Base-by-base conservation (phyloP, 2,329 filamentous ascomycete genomes). In the Sclerotinia minor region DNA sequence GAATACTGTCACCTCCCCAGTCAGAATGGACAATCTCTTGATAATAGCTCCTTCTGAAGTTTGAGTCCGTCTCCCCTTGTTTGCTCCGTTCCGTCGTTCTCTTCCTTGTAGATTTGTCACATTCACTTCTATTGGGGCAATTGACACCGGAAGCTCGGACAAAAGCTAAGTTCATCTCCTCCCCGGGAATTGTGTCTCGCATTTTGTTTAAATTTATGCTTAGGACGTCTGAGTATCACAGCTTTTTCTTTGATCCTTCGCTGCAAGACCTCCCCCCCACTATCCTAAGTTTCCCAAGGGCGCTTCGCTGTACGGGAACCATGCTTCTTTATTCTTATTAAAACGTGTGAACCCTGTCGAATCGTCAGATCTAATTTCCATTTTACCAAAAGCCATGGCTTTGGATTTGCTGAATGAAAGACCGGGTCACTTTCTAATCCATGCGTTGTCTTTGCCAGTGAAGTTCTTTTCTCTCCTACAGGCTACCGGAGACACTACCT, bases 291-390 rank as follows among this genome's bases (percentile, higher is more conserved):
- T 21, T 45, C 13, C 38, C 55, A 47, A 52, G 32, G 32, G 65
- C 55, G 65, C 65, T 67, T 67, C 65, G 41, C 21, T 24, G 29
- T 67, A 17, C 49, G 15, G 15, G 24, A 61, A 26, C 58, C 58
- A 50, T 50, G 59, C n/a, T 61, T 21, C n/a, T n/a, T 61, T 49
- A 5, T 49, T 49, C 29, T 32, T 26, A 38, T 47, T 54, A 58
- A 59, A 72, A 72, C 71, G 69, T 72, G 71, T 68, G 55, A 53
- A 53, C 70, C 71, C 59, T 64, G 70, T 55, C 50, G 45, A 65
- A 65, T 69, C 69, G 61, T 71, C 71, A 72, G 70, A 71, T 71
- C 64, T 60, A 68, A 69, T 69, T 71, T 69, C 68, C 63, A 68
- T 68, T 52, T 71, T 67, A 44, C 55, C 65, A 67, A 21, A 53